Base-by-base conservation (phyloP, 2,329 filamentous ascomycete genomes). In the Fusarium longipes region DNA sequence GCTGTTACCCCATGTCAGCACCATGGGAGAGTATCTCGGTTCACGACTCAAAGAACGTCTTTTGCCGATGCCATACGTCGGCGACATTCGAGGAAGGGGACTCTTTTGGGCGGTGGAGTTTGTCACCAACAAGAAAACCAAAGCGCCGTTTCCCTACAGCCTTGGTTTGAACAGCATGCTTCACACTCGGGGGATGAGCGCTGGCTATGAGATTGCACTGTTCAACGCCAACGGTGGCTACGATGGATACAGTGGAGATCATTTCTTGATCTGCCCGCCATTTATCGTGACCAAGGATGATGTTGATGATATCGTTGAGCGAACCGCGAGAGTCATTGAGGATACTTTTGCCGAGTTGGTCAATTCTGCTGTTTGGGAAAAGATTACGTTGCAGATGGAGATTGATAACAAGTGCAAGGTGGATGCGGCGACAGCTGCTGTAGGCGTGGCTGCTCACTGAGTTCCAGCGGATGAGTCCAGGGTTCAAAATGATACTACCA, bases 61-160 rank as follows among this genome's bases (percentile, higher is more conserved):
- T 0, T 33, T 51, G 0, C 40, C 60, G 0, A 67, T 70, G 18
- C 57, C 67, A 0, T 59, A 57, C 15, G 70, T 73, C 0, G 71
- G 71, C 15, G 65, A 73, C 1, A 65, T 73, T 3, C 67, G 71
- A 1, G 70, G 70, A 0, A 25, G 65, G 12, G 71, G 71, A 0
- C 35, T 73, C 0, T 73, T 73, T 33, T 73, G 67, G 65, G 52
- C 67, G 0, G 65, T 73, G 0, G 71, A 73, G 4, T 73, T 73
- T 5, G 71, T 73, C 0, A 59, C 56, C 25, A 58, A 73, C 49
- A 72, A 69, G 6, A 29, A 65, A 10, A 58, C 61, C 25, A 73
- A 73, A 14, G 38, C 20, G 0, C 70, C 70, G 0, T 72, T 72
- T 42, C 53, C 70, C 0, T 65, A 43, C 15, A 64, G 58, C 6